A percentile compares a stretch with the other conserved stretches of the same genome.
phyloP scores from a whole-genome alignment of 2,329 filamentous ascomycete species.

The Arachnomyces sp. region DNA sequence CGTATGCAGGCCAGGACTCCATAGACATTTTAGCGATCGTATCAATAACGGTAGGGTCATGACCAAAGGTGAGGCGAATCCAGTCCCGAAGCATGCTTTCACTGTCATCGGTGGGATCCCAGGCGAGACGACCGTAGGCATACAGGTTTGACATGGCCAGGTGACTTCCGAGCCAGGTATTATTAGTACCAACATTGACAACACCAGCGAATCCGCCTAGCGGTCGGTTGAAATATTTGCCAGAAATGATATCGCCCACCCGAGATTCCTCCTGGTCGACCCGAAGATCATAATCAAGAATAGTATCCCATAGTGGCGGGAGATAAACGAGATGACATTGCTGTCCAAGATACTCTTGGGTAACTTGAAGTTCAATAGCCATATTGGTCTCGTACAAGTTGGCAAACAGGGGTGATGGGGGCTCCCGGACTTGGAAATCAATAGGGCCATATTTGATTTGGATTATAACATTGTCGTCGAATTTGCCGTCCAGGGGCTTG shows the following conservation, averaged over 20 bases:
- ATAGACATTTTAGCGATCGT: constrained; percentile 58
- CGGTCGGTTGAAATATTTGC: constrained; percentile 50
- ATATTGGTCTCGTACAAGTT: constrained; percentile 40
- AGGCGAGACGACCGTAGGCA: constrained; percentile 60
- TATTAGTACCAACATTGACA: constrained; percentile 58
- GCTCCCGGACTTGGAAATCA: constrained; percentile 66
- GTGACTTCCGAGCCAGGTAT: constrained; percentile 63
- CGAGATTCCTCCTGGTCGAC: constrained; percentile 50
- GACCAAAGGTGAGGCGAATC: constrained; percentile 60
- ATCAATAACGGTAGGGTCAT: constrained; percentile 47
- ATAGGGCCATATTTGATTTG: constrained; percentile 71
- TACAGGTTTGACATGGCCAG: constrained; percentile 66
- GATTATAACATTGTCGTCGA: constrained; percentile 63
- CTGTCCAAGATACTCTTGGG: constrained; percentile 65
- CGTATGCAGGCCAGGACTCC: constrained; percentile 63
- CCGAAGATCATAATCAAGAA: constrained; percentile 60
- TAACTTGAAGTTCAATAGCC: constrained; percentile 59
- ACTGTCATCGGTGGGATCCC: constrained; percentile 50
- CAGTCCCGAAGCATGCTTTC: constrained; percentile 54
- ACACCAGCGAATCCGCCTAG: constrained; percentile 60
- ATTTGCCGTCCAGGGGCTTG: constrained; percentile 54
- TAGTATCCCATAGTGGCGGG: constrained; percentile 59
- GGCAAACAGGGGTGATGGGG: constrained; percentile 57
- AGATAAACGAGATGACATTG: constrained; percentile 63
- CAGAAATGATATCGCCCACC: constrained; percentile 55